Evolutionary conservation across 1,284 basidiomycete species (phyloP).

Genomic region (Pisolithus thermaeus): DNA sequence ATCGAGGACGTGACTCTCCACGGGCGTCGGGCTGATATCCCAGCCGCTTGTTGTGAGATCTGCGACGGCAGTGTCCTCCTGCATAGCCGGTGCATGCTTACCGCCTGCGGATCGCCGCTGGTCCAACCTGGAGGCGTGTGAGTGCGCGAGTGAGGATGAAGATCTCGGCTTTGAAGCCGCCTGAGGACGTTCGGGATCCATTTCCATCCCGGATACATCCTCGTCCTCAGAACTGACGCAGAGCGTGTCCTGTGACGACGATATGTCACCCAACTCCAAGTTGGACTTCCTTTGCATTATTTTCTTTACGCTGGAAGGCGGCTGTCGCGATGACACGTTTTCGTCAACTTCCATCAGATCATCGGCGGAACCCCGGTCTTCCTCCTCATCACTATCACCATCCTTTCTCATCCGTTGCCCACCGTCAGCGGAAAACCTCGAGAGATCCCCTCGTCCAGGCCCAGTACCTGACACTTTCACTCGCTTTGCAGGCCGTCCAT

Average conservation of each 20-base stretch:
- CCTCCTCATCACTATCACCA: slow-evolving; percentile 2
- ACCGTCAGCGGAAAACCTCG: background rate
- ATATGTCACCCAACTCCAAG: background rate
- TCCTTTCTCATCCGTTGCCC: slow-evolving; percentile 6
- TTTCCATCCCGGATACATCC: slow-evolving; percentile 15
- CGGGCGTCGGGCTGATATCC: slow-evolving; percentile 23
- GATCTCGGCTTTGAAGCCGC: too few relatives aligned
- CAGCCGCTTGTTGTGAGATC: slow-evolving; percentile 26
- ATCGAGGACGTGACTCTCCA: slow-evolving; percentile 15
- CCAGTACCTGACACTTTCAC: slow-evolving; percentile 24
- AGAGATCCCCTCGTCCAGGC: background rate
- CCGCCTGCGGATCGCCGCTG: too few relatives aligned
- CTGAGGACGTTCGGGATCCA: slow-evolving; percentile 10
- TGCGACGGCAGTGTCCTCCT: slow-evolving; percentile 6
- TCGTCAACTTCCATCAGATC: background rate
- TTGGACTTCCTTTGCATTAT: background rate
- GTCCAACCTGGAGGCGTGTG: too few relatives aligned
- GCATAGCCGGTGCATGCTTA: too few relatives aligned
- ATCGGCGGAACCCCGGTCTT: slow-evolving; percentile 11
- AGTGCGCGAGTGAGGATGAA: too few relatives aligned
- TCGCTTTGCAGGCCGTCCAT: slow-evolving; percentile 11
- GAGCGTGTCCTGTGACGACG: slow-evolving; percentile 20
- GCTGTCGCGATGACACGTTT: too few relatives aligned
- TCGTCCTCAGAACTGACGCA: slow-evolving; percentile 24
- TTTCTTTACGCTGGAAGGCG: too few relatives aligned